Conservation (phyloP, 768 basidiomycete species). For the Imleria badia region DNA sequence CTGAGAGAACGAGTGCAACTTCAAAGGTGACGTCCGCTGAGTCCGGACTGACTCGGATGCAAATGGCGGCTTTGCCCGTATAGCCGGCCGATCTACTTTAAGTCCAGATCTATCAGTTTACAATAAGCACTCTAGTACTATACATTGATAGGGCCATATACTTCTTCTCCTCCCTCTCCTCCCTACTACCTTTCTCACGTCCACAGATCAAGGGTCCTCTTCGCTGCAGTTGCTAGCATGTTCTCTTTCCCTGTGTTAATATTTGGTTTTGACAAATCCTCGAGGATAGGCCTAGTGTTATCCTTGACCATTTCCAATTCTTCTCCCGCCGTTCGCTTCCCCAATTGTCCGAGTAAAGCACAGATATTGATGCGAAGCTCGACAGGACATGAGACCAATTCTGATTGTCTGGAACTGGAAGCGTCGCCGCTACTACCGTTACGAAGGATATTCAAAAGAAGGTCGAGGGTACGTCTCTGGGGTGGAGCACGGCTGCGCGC, state of each 20-base stretch:
- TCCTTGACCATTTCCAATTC: conserved; percentile 52
- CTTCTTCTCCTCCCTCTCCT: neutral
- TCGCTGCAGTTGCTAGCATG: conserved; percentile 40
- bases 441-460: conserved; percentile 61
- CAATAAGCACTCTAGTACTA: neutral
- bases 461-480: conserved; percentile 63
- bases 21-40: too few species aligned
- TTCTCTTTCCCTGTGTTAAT: conserved; percentile 34
- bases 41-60: neutral
- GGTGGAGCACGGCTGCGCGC: conserved; percentile 38
- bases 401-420: conserved; percentile 42
- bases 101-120: neutral
- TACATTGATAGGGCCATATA: neutral
- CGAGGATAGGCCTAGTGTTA: conserved; percentile 47
- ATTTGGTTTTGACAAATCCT: conserved; percentile 42
- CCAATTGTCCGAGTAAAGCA: conserved; percentile 65
- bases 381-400: conserved; percentile 52
- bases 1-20: too few species aligned
- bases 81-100: conserved; percentile 1
- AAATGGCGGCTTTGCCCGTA: conserved; percentile 1
- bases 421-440: conserved; percentile 34
- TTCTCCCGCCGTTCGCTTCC: conserved; percentile 49
- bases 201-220: conserved; percentile 44
- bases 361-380: conserved; percentile 80
- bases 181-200: conserved; percentile 6